Conservation (phyloP, 257 asterid genomes). For the Coffea canephora region DNA sequence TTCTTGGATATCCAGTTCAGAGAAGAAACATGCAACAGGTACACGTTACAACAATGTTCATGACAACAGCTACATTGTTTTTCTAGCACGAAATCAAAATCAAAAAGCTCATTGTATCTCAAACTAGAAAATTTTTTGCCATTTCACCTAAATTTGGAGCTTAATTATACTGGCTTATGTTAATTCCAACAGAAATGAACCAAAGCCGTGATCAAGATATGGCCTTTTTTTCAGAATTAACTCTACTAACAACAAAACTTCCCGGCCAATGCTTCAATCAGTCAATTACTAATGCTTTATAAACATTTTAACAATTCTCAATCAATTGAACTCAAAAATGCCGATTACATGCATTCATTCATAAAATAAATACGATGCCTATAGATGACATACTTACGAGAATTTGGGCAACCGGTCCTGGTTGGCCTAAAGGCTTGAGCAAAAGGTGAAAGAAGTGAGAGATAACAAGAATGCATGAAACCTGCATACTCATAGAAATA, state of each 20-base stretch:
- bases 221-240: neutral
- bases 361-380: neutral
- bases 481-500: slow-evolving; percentile 74
- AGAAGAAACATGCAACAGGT: too few relatives aligned
- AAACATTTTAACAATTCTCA: neutral
- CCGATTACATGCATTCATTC: neutral
- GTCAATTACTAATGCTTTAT: neutral
- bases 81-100: neutral
- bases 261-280: neutral
- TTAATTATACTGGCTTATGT: neutral
- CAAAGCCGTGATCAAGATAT: neutral
- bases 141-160: neutral
- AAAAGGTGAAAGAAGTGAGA: slow-evolving; percentile 84
- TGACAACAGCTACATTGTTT: neutral
- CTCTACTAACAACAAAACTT: neutral
- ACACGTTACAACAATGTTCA: neutral
- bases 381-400: slow-evolving; percentile 89
- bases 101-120: neutral
- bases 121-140: neutral
- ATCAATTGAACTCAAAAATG: neutral
- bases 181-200: neutral
- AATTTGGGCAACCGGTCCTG: slow-evolving; percentile 90
- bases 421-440: slow-evolving; percentile 84
- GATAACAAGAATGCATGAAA: slow-evolving; percentile 81
- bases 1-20: neutral